A percentile compares a stretch with the other conserved stretches of the same genome.
These are phyloP conservation scores for Fusarium phyllophilum DNA, from an alignment of 2,329 filamentous ascomycete species.

Conservation along the genomic window DNA sequence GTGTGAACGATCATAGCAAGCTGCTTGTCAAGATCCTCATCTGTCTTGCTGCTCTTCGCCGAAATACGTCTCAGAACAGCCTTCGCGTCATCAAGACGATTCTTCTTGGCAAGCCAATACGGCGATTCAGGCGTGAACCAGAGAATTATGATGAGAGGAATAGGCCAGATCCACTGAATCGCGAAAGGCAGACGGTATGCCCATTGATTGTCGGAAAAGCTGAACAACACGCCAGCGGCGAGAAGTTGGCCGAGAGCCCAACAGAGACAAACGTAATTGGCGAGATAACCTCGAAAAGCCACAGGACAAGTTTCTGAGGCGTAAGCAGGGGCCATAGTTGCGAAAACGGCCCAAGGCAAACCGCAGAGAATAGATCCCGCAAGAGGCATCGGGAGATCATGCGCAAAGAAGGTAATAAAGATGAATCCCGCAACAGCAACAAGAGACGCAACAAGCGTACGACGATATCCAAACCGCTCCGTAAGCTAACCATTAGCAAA, in stretches of 20 bases:
- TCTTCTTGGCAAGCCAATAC: conserved; percentile 47
- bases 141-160: conserved; percentile 43
- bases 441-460: conserved; percentile 61
- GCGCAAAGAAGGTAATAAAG: conserved; percentile 48
- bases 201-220: conserved; percentile 39
- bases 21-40: conserved; percentile 55
- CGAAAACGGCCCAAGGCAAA: conserved; percentile 56
- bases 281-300: conserved; percentile 54
- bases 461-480: conserved; percentile 46
- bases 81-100: conserved; percentile 44
- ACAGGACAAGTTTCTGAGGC: conserved; percentile 57
- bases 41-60: conserved; percentile 46
- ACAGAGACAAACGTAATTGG: conserved; percentile 56
- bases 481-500: conserved; percentile 39
- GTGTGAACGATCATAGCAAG: conserved; percentile 75
- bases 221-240: conserved; percentile 46
- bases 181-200: conserved; percentile 52
- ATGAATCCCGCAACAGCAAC: conserved; percentile 44
- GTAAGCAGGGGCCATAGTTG: conserved; percentile 55
- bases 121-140: conserved; percentile 49
- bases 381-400: conserved; percentile 52
- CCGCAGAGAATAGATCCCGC: conserved; percentile 59
- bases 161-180: conserved; percentile 51
- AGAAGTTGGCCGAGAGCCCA: conserved; percentile 56
- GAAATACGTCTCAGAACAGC: conserved; percentile 44